Evolutionary conservation across 352 stramenopile species (phyloP).

Genomic region (Phytophthora ohioensis): DNA sequence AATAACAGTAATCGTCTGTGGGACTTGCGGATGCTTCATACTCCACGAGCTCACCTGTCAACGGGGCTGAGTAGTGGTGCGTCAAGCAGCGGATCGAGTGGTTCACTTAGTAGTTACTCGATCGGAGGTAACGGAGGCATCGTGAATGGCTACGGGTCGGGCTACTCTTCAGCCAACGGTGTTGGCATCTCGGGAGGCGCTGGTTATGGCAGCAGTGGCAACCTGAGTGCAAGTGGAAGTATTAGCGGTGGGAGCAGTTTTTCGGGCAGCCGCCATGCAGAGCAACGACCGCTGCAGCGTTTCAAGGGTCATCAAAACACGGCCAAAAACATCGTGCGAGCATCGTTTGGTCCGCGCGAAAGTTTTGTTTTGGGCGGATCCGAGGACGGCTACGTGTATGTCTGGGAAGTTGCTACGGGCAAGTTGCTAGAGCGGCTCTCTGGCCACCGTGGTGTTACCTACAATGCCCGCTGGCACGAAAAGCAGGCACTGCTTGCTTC

Average conservation of each 20-base stretch:
- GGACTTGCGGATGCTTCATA: slow-evolving; percentile 89
- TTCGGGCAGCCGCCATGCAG: slow-evolving; percentile 42
- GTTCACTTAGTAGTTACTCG: slow-evolving; percentile 40
- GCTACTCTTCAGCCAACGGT: slow-evolving; percentile 30
- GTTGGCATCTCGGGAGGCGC: slow-evolving; percentile 25
- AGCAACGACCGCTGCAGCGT: slow-evolving; percentile 81
- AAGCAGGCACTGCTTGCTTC: slow-evolving; percentile 87
- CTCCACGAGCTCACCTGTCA: slow-evolving; percentile 67
- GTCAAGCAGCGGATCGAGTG: slow-evolving; percentile 38
- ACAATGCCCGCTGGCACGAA: slow-evolving; percentile 89
- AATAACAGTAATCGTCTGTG: slow-evolving; percentile 92
- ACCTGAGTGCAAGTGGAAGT: slow-evolving; percentile 34
- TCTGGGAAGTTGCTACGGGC: slow-evolving; percentile 89
- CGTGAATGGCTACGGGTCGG: slow-evolving; percentile 30
- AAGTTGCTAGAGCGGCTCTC: slow-evolving; percentile 86
- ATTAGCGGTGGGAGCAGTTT: slow-evolving; percentile 35
- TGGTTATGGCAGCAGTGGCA: slow-evolving; percentile 39
- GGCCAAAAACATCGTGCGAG: slow-evolving; percentile 89
- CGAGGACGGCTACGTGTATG: slow-evolving; percentile 86
- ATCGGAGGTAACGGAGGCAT: slow-evolving; percentile 18
- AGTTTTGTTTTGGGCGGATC: slow-evolving; percentile 89
- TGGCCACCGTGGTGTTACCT: slow-evolving; percentile 82
- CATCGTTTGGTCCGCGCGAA: slow-evolving; percentile 85
- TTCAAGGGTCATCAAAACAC: slow-evolving; percentile 93
- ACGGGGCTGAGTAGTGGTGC: slow-evolving; percentile 39